phyloP scores from a whole-genome alignment of 148 eudicot species.

The Silene uniflora region DNA sequence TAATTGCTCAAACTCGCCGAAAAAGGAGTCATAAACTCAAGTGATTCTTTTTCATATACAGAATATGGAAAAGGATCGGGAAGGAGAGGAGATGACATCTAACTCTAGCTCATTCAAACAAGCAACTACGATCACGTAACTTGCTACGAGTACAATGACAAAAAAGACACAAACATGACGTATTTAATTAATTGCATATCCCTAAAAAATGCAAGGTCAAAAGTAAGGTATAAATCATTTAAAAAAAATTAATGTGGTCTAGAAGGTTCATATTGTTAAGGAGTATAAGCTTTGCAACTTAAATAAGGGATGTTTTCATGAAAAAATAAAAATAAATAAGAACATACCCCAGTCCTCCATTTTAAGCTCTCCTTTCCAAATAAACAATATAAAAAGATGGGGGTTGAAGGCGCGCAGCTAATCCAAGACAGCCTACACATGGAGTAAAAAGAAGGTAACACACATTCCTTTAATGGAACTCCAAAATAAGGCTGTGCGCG shows the following conservation, averaged over 20 bases:
- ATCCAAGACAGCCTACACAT: slow-evolving; percentile 10
- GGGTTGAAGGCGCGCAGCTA: not conserved
- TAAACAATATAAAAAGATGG: not conserved
- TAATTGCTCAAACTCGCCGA: not conserved
- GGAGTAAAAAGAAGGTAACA: not conserved
- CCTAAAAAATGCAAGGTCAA: not conserved
- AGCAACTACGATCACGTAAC: not conserved
- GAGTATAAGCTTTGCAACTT: no score
- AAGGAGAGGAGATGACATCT: not conserved
- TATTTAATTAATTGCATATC: not conserved
- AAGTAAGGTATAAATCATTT: no score
- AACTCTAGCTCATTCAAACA: not conserved
- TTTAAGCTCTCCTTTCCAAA: not conserved
- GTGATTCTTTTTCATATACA: not conserved
- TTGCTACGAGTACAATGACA: not conserved
- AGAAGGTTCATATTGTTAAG: not conserved
- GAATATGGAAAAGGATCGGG: not conserved
- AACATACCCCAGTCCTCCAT: slow-evolving; percentile 38
- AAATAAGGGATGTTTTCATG: not conserved
- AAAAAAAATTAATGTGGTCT: not conserved
- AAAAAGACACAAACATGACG: not conserved
- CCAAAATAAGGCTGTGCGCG: not conserved
- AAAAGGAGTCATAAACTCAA: not conserved
- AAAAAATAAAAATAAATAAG: not conserved
- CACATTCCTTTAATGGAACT: slow-evolving; percentile 1